Base-by-base conservation (phyloP, 805 yeast species). In the Soucietia sequanensis region DNA sequence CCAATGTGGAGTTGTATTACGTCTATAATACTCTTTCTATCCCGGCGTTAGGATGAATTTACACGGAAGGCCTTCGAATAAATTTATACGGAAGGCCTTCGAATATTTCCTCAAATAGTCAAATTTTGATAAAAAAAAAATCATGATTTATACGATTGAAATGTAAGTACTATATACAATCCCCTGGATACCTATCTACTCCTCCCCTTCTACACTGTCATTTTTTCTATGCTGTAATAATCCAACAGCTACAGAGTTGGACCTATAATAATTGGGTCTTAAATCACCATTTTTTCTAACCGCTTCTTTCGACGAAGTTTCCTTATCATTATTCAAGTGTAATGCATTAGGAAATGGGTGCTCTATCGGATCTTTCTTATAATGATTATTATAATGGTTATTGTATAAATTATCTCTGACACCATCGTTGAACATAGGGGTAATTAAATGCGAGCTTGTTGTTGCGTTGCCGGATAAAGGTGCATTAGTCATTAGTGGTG, bases 361-460 rank as follows among this genome's bases (percentile, higher is more conserved):
- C 21, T 48, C 43, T 5, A 52, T 45, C n/a, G 65, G 68, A 52
- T 82, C 68, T 36, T 68, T 72, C 31, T 60, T 60, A 47, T 72
- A 72, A 42, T 75, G 79, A 39, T 73, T 74, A 26, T 62, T 65
- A 53, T 55, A 70, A 27, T 51, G 56, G 41, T 49, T 44, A 33
- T 58, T 43, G 20, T 39, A 41, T 26, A 41, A 34, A 13, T 39
- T 48, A 11, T 48, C 44, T 8, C 41, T 25, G 13, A 36, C 14
- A 4, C 28, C 21, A 14, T 37, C 34, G 7, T 23, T 27, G 19
- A 33, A 32, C n/a, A 15, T 27, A 10, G 31, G 28, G 9, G 36
- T 42, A 6, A 39, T 29, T 31, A 54, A 24, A 38, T 58, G 65
- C 0, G 64, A 55, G 37, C 47, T 48, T 5, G 47, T 29, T 4